Evolutionary conservation across 164 flowering plant genomes (phyloP).

Genomic region (Umbellularia californica): DNA sequence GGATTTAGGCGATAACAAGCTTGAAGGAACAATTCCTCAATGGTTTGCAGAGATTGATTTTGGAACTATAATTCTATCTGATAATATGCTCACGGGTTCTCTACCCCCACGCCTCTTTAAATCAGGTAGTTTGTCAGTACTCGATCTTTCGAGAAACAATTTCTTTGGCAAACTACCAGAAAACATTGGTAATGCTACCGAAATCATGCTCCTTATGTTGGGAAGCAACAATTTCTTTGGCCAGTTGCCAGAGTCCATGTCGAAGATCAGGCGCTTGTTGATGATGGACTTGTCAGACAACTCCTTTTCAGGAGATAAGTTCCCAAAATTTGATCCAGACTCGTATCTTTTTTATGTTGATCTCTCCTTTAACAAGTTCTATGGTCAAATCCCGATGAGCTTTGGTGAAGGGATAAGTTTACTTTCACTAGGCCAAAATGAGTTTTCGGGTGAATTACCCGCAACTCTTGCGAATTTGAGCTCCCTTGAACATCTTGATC

Average conservation of each 20-base stretch:
- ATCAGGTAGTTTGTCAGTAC: conserved; percentile 29
- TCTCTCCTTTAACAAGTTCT: conserved; percentile 39
- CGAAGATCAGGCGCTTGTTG: conserved; percentile 25
- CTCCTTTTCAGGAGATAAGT: conserved; percentile 34
- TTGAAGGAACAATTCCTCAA: conserved; percentile 35
- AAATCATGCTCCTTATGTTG: conserved; percentile 29
- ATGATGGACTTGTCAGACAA: conserved; percentile 43
- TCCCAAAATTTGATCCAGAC: conserved; percentile 29
- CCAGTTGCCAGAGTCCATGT: conserved; percentile 36
- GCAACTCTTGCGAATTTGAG: conserved; percentile 24
- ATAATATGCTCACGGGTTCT: conserved; percentile 39
- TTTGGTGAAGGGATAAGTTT: conserved; percentile 26
- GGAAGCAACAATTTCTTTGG: conserved; percentile 46
- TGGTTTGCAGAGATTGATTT: conserved; percentile 38
- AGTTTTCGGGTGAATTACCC: conserved; percentile 41
- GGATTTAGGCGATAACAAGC: conserved; percentile 45
- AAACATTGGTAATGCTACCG: conserved; percentile 35
- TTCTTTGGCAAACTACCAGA: conserved; percentile 42
- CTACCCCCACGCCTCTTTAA: conserved; percentile 39
- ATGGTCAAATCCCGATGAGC: conserved; percentile 39
- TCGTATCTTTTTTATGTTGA: conserved; percentile 29
- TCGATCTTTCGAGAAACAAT: conserved; percentile 40
- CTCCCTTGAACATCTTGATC: conserved; percentile 42
- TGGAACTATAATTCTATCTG: conserved; percentile 31
- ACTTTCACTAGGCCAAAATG: conserved; percentile 34